phyloP scores from a whole-genome alignment of 2,329 filamentous ascomycete genomes.

The Botryotinia calthae region DNA sequence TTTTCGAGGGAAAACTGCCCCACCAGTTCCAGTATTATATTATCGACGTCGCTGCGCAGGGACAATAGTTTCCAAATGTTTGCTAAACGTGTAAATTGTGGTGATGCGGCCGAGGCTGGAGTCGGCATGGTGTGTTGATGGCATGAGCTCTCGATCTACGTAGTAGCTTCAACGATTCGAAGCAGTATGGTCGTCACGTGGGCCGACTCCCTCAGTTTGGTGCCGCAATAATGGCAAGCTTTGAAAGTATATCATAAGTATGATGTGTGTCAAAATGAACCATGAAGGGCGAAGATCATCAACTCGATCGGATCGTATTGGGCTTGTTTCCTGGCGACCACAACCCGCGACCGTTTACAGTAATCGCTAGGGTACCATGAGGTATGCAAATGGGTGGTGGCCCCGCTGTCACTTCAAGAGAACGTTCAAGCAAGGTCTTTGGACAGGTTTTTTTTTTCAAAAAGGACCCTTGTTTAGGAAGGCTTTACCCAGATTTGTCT shows the following conservation, averaged over 20 bases:
- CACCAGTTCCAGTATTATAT: slow-evolving; percentile 44
- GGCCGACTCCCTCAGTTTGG: slow-evolving; percentile 21
- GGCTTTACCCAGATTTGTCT: slow-evolving; percentile 3
- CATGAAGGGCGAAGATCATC: slow-evolving; percentile 20
- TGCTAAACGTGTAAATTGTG: slow-evolving; percentile 41
- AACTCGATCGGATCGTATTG: slow-evolving; percentile 17
- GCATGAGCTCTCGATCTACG: slow-evolving; percentile 14
- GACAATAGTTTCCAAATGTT: slow-evolving; percentile 41
- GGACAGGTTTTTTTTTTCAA: neutral
- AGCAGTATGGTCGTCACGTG: slow-evolving; percentile 23
- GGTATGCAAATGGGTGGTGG: neutral
- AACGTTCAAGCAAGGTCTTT: slow-evolving; percentile 7
- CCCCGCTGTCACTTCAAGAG: slow-evolving; percentile 11
- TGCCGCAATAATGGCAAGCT: slow-evolving; percentile 20
- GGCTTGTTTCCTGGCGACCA: slow-evolving; percentile 10
- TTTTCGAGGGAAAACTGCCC: slow-evolving; percentile 45
- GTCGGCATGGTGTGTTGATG: slow-evolving; percentile 32
- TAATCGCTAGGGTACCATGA: slow-evolving; percentile 19
- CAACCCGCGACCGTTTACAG: slow-evolving; percentile 18
- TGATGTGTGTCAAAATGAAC: slow-evolving; percentile 10
- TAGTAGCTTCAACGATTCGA: slow-evolving; percentile 17
- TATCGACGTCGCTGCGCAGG: slow-evolving; percentile 44
- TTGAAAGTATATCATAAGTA: slow-evolving; percentile 19
- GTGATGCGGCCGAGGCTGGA: slow-evolving; percentile 38
- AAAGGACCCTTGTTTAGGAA: slow-evolving; percentile 7